Base-by-base conservation (phyloP, 169 alveolate genomes). In the Perkinsus olseni region DNA sequence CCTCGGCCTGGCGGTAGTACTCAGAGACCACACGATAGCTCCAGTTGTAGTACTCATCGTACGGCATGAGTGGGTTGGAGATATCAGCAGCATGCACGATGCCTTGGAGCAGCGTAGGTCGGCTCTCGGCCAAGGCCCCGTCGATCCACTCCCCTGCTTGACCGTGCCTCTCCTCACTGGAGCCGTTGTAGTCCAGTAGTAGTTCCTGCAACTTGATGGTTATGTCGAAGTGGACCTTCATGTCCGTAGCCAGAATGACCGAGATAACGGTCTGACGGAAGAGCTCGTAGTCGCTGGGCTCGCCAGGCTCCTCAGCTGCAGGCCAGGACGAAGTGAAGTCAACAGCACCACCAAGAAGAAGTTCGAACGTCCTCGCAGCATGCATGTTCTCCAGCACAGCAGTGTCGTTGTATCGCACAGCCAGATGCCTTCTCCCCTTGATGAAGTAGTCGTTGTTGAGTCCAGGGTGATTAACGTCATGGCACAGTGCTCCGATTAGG, bases 381-480 rank as follows among this genome's bases (percentile, higher is more conserved):
- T 94, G 96, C 91, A 51, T 50, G 92, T 93, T 94, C 92, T 94
- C 96, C 38, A 94, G 92, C 38, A 94, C 94, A 21, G 96, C 91
- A 24, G 91, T 40, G 38, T 94, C 94, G 82, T 91, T 92, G 34
- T 38, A 91, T 4, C 74, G 93, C 93, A 91, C 40, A 17, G 93
- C 38, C 39, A 38, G 38, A 28, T 38, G 38, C 36, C 62, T 40
- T 1, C 91, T 17, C 92, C 39, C 40, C 10, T 93, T 38, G 34
- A 48, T 93, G 93, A 94, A 74, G 93, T 74, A 94, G 39, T 74
- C 91, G 51, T 94, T 94, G 92, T 94, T 94, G 45, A 92, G 39
- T 24, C 95, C 95, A 0, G 95, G 95, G 38, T 94, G 95, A 3
- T 93, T 92, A 11, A 94, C 34, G 74, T 94, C 95, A 45, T 94